Conservation (phyloP, 2,329 filamentous ascomycete genomes). For the Verticillium alfalfae region DNA sequence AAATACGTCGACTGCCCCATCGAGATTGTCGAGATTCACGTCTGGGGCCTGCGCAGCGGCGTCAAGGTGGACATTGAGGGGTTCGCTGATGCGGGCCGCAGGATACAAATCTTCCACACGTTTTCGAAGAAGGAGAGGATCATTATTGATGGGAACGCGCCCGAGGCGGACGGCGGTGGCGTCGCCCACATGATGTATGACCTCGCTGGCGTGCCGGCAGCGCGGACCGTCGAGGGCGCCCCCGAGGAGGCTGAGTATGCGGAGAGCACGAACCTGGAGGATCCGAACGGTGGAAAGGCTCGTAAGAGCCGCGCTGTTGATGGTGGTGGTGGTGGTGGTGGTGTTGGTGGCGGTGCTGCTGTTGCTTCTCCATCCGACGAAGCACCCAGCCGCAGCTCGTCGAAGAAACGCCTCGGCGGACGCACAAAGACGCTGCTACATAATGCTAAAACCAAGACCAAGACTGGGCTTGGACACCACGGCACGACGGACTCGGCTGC, state of each 20-base stretch:
- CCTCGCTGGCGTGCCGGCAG: conserved; percentile 34
- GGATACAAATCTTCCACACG: conserved; percentile 76
- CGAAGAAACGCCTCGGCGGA: conserved; percentile 5
- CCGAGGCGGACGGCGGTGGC: conserved; percentile 42
- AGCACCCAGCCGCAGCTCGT: neutral
- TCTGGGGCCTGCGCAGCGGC: conserved; percentile 82
- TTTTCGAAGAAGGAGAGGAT: conserved; percentile 70
- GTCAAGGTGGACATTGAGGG: conserved; percentile 85
- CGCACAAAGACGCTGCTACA: conserved; percentile 25
- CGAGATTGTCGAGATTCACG: conserved; percentile 82
- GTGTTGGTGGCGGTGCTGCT: too few species aligned
- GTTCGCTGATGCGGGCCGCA: conserved; percentile 82
- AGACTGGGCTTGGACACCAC: neutral
- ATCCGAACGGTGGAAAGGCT: conserved; percentile 4
- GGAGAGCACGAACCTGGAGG: conserved; percentile 12
- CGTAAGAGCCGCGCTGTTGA: neutral
- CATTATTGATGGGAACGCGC: conserved; percentile 54
- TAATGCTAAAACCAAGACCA: conserved; percentile 1
- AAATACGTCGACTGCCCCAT: conserved; percentile 76
- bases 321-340: too few species aligned
- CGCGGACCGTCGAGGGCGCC: conserved; percentile 5
- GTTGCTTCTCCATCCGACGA: neutral
- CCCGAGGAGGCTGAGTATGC: conserved; percentile 14
- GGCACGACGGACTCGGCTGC: conserved; percentile 3
- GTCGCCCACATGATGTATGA: conserved; percentile 48